These are phyloP conservation scores for Pseudocercospora eumusae DNA, from an alignment of 2,329 filamentous ascomycete species.

Conservation along the genomic window DNA sequence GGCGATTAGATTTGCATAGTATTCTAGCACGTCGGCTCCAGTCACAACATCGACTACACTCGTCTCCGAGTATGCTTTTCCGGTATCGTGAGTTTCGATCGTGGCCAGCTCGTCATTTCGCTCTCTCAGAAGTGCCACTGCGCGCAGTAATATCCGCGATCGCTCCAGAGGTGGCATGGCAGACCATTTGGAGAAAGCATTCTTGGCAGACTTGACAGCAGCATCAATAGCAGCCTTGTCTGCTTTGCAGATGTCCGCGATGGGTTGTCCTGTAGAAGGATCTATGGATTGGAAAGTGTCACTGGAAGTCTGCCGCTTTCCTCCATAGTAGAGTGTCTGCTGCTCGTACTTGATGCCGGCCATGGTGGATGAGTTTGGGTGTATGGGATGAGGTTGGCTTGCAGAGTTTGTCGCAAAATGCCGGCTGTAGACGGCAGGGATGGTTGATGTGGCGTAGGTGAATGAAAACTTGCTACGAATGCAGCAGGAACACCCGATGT, in stretches of 20 bases:
- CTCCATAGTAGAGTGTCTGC: conserved; percentile 68
- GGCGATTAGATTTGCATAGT: conserved; percentile 78
- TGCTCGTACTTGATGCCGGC: conserved; percentile 30
- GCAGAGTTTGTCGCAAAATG: background rate
- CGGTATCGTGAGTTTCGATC: conserved; percentile 81
- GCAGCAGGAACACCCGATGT: conserved; percentile 20
- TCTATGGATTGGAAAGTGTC: conserved; percentile 70
- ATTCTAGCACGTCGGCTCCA: conserved; percentile 82
- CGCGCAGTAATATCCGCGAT: conserved; percentile 74
- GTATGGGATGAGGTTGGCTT: background rate
- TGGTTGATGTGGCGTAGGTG: conserved; percentile 7
- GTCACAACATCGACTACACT: conserved; percentile 80
- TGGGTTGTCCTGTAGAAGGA: conserved; percentile 67
- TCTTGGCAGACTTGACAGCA: conserved; percentile 68
- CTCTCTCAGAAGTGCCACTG: conserved; percentile 70
- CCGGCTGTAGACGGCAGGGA: conserved; percentile 6
- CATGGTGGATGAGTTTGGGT: conserved; percentile 19
- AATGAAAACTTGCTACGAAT: conserved; percentile 7
- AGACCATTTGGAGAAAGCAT: conserved; percentile 76
- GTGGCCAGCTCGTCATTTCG: conserved; percentile 78
- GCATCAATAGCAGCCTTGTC: conserved; percentile 68
- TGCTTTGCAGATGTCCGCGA: conserved; percentile 63
- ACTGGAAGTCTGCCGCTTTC: conserved; percentile 63
- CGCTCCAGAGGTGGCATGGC: conserved; percentile 72
- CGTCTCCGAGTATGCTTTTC: conserved; percentile 83